phyloP scores from a whole-genome alignment of 1,284 basidiomycete genomes.

The Grifola frondosa region DNA sequence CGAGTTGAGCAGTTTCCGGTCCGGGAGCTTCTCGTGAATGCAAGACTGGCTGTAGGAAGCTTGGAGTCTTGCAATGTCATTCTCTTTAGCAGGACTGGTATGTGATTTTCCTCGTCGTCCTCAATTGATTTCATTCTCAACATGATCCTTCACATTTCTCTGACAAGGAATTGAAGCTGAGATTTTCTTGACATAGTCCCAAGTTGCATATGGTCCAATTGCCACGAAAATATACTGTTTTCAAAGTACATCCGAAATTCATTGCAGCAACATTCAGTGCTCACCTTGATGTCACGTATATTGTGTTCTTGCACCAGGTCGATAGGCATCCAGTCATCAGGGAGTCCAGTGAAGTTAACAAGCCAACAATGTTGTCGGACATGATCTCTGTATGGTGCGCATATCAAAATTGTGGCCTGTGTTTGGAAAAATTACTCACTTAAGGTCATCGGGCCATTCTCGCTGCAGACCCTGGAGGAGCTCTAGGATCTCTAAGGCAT shows the following conservation, averaged over 20 bases:
- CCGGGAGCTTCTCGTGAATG: neutral
- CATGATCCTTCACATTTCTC: constrained; percentile 12
- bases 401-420: too few species aligned
- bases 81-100: constrained; percentile 8
- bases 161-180: constrained; percentile 10
- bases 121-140: constrained; percentile 10
- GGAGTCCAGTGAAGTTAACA: constrained; percentile 31
- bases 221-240: constrained; percentile 1
- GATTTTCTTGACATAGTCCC: constrained; percentile 8
- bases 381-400: constrained; percentile 22
- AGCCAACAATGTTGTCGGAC: constrained; percentile 36
- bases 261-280: neutral
- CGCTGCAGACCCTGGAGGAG: constrained; percentile 33
- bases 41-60: neutral
- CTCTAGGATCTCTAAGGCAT: constrained; percentile 30
- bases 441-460: constrained; percentile 33
- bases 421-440: constrained; percentile 18
- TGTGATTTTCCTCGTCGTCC: constrained; percentile 11
- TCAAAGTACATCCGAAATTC: too few species aligned
- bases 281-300: constrained; percentile 13
- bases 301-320: constrained; percentile 20
- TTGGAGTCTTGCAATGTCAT: constrained; percentile 8
- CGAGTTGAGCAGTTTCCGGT: too few species aligned
- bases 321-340: constrained; percentile 14
- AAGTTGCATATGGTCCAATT: constrained; percentile 9